Evolutionary conservation across 768 basidiomycete genomes (phyloP).

Genomic region (Clitopilus passeckerianus): DNA sequence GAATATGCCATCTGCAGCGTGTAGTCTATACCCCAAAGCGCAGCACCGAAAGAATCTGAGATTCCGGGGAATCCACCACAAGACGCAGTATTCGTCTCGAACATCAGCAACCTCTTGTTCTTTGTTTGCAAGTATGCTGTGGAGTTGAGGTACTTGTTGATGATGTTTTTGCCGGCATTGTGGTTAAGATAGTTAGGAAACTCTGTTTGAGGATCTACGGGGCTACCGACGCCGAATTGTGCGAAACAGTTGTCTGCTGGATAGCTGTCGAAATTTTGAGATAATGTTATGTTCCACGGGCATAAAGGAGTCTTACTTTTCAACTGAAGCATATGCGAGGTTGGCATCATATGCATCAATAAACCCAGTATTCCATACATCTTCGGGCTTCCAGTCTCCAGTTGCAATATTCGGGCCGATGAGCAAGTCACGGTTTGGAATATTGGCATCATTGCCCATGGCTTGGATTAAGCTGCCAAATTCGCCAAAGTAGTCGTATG

Average conservation of each 20-base stretch:
- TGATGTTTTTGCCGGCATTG: conserved; percentile 41
- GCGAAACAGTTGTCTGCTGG: conserved; percentile 59
- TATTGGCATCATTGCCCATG: conserved; percentile 31
- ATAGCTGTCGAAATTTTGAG: conserved; percentile 41
- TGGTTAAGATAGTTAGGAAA: conserved; percentile 66
- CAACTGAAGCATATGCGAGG: conserved; percentile 46
- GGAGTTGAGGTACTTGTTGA: conserved; percentile 47
- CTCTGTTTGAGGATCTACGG: conserved; percentile 36
- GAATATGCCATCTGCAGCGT: conserved; percentile 50
- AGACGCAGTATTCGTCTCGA: conserved; percentile 68
- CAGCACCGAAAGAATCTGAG: conserved; percentile 57
- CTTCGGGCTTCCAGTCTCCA: conserved; percentile 47
- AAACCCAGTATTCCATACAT: conserved; percentile 53
- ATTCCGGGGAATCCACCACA: conserved; percentile 67
- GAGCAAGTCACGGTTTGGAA: conserved; percentile 37
- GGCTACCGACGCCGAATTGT: conserved; percentile 36
- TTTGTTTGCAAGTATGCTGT: conserved; percentile 35
- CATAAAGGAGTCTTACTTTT: conserved; percentile 38
- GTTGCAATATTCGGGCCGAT: conserved; percentile 53
- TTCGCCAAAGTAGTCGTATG: conserved; percentile 48
- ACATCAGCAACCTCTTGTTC: conserved; percentile 51
- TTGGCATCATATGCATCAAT: conserved; percentile 32
- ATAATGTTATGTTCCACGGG: conserved; percentile 15
- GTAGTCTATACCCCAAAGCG: conserved; percentile 63
- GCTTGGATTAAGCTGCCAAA: conserved; percentile 43